A percentile compares a stretch with the other conserved stretches of the same genome.
Evolutionary conservation across 2,329 filamentous ascomycete species (phyloP).

Genomic region (Pseudogymnoascus sp.): DNA sequence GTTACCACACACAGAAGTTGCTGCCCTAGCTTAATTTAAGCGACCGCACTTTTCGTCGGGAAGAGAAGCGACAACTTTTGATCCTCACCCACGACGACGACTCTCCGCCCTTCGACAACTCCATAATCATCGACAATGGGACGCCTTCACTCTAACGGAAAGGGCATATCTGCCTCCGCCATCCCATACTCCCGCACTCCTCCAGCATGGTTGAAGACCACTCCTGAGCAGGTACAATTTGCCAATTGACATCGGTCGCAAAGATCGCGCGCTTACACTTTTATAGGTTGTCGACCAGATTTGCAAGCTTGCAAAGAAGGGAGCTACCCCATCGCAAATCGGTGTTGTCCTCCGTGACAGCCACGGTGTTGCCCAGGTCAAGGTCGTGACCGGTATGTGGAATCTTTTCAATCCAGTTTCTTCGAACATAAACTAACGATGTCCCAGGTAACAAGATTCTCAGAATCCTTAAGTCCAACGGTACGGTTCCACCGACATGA

Average conservation of each 20-base stretch:
- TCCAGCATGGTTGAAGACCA: conserved; percentile 97
- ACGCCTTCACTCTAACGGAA: conserved; percentile 98
- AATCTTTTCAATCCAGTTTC: conserved; percentile 16
- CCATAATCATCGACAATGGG: conserved; percentile 56
- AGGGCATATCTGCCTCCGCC: conserved; percentile 95
- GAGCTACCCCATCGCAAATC: conserved; percentile 96
- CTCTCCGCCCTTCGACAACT: conserved; percentile 14
- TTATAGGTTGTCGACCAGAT: conserved; percentile 84
- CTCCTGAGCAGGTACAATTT: conserved; percentile 64
- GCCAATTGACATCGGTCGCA: background rate
- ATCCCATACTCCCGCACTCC: conserved; percentile 92
- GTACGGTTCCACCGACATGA: conserved; percentile 54
- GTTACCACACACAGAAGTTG: background rate
- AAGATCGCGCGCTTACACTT: background rate
- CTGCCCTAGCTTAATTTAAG: conserved; percentile 11
- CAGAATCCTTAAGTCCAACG: conserved; percentile 93
- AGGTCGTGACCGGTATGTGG: conserved; percentile 83
- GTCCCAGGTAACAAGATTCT: conserved; percentile 94
- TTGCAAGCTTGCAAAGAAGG: conserved; percentile 98
- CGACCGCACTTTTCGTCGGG: conserved; percentile 7
- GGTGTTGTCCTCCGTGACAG: conserved; percentile 97
- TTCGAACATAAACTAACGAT: conserved; percentile 32
- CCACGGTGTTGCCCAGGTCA: conserved; percentile 97
- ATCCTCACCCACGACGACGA: conserved; percentile 22
- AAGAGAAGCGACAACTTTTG: conserved; percentile 17